Evolutionary conservation across 2,329 filamentous ascomycete species (phyloP).

Genomic region (Aureobasidium pullulans): DNA sequence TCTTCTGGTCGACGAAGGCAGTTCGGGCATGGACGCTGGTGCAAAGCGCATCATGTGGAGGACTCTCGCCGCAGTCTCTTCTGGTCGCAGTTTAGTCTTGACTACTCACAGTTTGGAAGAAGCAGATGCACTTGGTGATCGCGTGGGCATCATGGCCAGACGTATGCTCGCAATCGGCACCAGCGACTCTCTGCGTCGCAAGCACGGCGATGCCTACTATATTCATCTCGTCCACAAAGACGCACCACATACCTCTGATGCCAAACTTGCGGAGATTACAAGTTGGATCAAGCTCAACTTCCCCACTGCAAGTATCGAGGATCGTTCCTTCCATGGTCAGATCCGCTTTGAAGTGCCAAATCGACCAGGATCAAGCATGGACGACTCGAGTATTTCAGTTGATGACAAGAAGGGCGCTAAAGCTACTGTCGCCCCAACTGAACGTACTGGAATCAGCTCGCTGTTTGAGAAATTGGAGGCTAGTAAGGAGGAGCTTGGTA

Average conservation of each 20-base stretch:
- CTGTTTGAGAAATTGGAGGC: conserved; percentile 69
- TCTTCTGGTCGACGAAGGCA: conserved; percentile 81
- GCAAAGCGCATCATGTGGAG: conserved; percentile 92
- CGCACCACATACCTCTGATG: conserved; percentile 63
- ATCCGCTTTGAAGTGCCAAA: conserved; percentile 71
- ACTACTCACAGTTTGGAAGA: conserved; percentile 97
- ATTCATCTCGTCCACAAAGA: conserved; percentile 71
- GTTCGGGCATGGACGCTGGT: conserved; percentile 80
- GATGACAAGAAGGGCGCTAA: conserved; percentile 9
- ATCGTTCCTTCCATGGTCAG: conserved; percentile 75
- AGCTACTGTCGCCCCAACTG: conserved; percentile 6
- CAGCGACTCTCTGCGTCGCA: conserved; percentile 61
- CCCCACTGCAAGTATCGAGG: conserved; percentile 59
- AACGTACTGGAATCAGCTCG: conserved; percentile 45
- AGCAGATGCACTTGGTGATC: conserved; percentile 75
- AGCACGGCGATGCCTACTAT: conserved; percentile 71
- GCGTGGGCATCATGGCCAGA: conserved; percentile 78
- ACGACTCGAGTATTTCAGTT: conserved; percentile 12
- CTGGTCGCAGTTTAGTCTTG: conserved; percentile 73
- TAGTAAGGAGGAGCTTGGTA: conserved; percentile 57
- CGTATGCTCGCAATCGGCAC: conserved; percentile 81
- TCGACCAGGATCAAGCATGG: conserved; percentile 17
- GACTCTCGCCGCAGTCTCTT: conserved; percentile 65
- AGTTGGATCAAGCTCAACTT: conserved; percentile 58
- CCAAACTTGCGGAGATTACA: conserved; percentile 60